Base-by-base conservation (phyloP, 371 early-diverging fungal species). In the Dinochytrium kinnereticum region DNA sequence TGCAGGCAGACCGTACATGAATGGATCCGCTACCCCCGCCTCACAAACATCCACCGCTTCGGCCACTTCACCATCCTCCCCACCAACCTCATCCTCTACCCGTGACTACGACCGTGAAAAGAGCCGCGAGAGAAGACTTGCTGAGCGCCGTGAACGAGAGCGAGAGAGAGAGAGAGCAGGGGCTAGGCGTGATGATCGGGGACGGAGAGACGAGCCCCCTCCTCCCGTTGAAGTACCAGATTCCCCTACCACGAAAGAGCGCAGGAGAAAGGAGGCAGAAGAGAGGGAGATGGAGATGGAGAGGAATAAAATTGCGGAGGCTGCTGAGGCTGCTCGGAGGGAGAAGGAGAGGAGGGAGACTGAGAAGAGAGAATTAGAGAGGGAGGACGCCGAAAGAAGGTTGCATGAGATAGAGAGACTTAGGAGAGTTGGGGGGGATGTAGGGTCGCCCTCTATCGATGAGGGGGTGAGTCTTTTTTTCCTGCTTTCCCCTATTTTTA, bases 301-400 rank as follows among this genome's bases (percentile, higher is more conserved):
- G 67, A 21, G 24, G 28, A 2, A 10, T 15, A 38, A 28, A 49
- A 24, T 17, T n/a, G 28, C 15, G 67, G 67, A 66, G 49, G 2
- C 2, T 38, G 67, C 7, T n/a, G 67, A 66, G 49, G 7, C 24
- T 10, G 67, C 37, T 5, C 37, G 44, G 49, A 40, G 38, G 24
- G 67, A 66, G 67, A 66, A 66, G 67, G 67, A 37, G 44, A 7
- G 49, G 67, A 13, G 67, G 49, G 67, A 66, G 51, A 17, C 30
- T 1, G 68, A 71, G 49, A 51, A 69, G 3, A n/a, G 72, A 28
- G 76, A 76, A 26, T 51, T 76, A 40, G 68, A 71, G 39, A 15
- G 64, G 30, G 36, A 64, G 61, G 76, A 76, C 37, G 64, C 72
- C 1, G 76, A 76, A 64, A 59, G 76, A 21, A 15, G 76, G 34